These are phyloP conservation scores for Lathyrus aphaca DNA, from an alignment of 306 rosid genomes.

Conservation along the genomic window DNA sequence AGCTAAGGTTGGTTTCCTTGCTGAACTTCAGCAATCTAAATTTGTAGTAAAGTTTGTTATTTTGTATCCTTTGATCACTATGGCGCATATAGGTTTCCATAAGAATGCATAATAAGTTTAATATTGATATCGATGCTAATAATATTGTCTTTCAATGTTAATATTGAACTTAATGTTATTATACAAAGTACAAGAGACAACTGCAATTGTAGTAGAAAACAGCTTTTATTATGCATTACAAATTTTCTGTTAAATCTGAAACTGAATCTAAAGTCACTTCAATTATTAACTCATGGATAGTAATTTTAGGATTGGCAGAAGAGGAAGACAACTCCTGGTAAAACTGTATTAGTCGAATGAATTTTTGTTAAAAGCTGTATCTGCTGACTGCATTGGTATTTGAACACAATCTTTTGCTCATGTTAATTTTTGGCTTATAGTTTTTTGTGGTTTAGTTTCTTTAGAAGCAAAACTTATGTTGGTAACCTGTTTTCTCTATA, in stretches of 20 bases:
- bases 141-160: slow-evolving; percentile 1
- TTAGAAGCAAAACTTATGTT: slow-evolving; percentile 16
- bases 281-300: background rate
- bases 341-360: slow-evolving; percentile 23
- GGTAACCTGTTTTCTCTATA: background rate
- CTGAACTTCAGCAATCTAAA: slow-evolving; percentile 22
- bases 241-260: slow-evolving; percentile 11
- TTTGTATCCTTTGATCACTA: background rate
- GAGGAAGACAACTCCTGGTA: background rate
- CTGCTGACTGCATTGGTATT: slow-evolving; percentile 11
- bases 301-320: slow-evolving; percentile 22
- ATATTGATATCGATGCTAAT: background rate
- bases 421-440: slow-evolving; percentile 7
- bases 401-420: background rate
- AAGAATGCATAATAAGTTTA: slow-evolving; percentile 4
- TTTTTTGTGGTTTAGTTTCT: slow-evolving; percentile 16
- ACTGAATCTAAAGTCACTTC: background rate
- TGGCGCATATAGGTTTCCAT: slow-evolving; percentile 8
- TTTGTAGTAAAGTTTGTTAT: slow-evolving; percentile 24
- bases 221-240: background rate
- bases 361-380: slow-evolving; percentile 17
- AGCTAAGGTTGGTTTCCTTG: slow-evolving; percentile 62
- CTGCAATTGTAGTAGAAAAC: slow-evolving; percentile 7
- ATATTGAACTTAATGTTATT: slow-evolving; percentile 1
- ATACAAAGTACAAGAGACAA: slow-evolving; percentile 2